These are phyloP conservation scores for Letharia columbiana DNA, from an alignment of 495 filamentous ascomycete species.

Conservation along the genomic window DNA sequence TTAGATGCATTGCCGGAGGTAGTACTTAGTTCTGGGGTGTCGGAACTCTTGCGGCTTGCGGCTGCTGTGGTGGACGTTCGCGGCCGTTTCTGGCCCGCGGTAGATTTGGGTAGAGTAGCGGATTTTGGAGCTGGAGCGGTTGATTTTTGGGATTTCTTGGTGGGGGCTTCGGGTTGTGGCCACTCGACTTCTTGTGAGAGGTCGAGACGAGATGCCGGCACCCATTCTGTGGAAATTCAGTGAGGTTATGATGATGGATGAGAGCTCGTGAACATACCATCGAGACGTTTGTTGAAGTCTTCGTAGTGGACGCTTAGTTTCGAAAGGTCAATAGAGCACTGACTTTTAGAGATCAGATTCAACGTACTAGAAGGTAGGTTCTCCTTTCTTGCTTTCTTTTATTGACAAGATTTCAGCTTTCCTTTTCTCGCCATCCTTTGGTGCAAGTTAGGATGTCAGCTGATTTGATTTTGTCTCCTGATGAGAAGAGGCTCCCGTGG, in stretches of 20 bases:
- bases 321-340: constrained; percentile 18
- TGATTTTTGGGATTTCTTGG: constrained; percentile 53
- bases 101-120: constrained; percentile 23
- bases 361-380: constrained; percentile 69
- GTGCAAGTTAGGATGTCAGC: constrained; percentile 16
- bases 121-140: constrained; percentile 42
- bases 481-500: constrained; percentile 9
- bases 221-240: constrained; percentile 62
- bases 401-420: constrained; percentile 93
- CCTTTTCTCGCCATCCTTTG: constrained; percentile 70
- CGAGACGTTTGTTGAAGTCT: constrained; percentile 98
- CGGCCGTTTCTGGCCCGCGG: constrained; percentile 40
- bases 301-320: constrained; percentile 78
- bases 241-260: background rate
- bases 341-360: background rate
- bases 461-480: background rate
- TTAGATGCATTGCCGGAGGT: constrained; percentile 41
- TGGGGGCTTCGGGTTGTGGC: constrained; percentile 61
- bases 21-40: constrained; percentile 44
- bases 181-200: constrained; percentile 69
- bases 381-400: constrained; percentile 63
- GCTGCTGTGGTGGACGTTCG: constrained; percentile 31
- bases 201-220: constrained; percentile 70
- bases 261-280: constrained; percentile 39
- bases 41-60: constrained; percentile 49